Evolutionary conservation across 768 basidiomycete genomes (phyloP), one percentile per base, ranked within the genome.

Genomic region (Cyclocybe aegerita): DNA sequence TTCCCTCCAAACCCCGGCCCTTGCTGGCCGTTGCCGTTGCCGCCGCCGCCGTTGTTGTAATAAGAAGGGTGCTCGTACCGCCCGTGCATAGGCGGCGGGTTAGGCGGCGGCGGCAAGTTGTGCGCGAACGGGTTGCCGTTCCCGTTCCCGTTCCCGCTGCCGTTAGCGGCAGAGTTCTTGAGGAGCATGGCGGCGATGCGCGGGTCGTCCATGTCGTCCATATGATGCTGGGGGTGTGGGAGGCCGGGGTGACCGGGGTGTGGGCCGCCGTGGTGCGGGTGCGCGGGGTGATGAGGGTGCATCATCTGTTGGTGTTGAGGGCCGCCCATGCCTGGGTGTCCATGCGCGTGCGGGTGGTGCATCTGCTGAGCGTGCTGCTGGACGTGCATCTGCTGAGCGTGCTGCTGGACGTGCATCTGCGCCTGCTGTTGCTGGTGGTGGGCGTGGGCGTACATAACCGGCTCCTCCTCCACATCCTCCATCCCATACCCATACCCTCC

Each of bases 121-220:
- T 72, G 73, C 31, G 69, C 61, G 48, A 74, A 76, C 4, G 70
- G 63, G 54, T 69, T 69, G 29, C 48, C 47, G 10, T 8, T 33
- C 33, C 39, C 16, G 37, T 3, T 16, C 37, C 12, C 16, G 37
- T 39, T 16, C 15, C 14, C 43, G 31, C 47, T n/a, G 8, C 10
- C 37, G 30, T n/a, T 12, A 29, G 16, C 34, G 32, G 6, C 23
- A 9, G 15, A 6, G 50, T 66, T 65, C 63, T 71, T 73, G 60
- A 69, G 61, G 53, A 72, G 64, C 42, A 62, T 49, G 10, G 58
- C 56, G 16, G 70, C 55, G 39, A 66, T 57, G 50, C 62, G 63
- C n/a, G 65, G 62, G 55, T 66, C 59, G 44, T 71, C 71, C 38
- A 71, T 60, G 46, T 67, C 69, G 40, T 67, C 61, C 33, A 57